Evolutionary conservation across 2,329 filamentous ascomycete genomes (phyloP).

Genomic region (Ascochyta viciae-villosae): DNA sequence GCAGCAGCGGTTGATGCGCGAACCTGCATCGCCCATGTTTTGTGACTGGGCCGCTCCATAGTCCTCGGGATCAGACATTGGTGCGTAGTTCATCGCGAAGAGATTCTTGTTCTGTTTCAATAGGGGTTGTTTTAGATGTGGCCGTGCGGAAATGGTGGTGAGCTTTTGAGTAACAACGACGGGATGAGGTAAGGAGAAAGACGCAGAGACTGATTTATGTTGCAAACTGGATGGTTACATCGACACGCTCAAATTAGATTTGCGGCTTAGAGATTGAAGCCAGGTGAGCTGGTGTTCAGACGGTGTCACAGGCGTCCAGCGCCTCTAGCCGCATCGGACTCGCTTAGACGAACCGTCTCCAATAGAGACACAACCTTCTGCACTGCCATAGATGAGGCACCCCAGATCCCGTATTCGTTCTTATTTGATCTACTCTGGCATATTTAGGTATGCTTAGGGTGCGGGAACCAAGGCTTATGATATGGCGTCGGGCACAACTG

Average conservation of each 20-base stretch:
- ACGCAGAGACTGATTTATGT: neutral
- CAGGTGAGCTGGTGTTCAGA: neutral
- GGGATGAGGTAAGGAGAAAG: neutral
- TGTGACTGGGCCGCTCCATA: constrained; percentile 11
- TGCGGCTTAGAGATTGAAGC: neutral
- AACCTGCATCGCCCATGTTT: constrained; percentile 6
- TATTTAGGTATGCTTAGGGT: constrained; percentile 8
- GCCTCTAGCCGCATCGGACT: neutral
- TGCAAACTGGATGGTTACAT: neutral
- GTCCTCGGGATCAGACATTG: constrained; percentile 16
- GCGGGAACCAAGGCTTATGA: constrained; percentile 3
- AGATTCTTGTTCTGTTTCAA: neutral
- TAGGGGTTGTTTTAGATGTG: neutral
- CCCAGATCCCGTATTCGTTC: neutral
- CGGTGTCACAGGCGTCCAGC: constrained; percentile 12
- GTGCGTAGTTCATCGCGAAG: constrained; percentile 16
- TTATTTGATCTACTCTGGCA: neutral
- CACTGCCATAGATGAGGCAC: constrained; percentile 13
- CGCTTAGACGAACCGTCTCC: neutral
- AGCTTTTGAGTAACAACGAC: neutral
- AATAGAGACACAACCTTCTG: neutral
- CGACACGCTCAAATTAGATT: constrained; percentile 1
- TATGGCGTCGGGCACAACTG: neutral
- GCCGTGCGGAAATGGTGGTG: neutral
- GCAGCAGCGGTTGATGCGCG: constrained; percentile 12